These are phyloP conservation scores for Lactarius hengduanensis DNA, from an alignment of 768 basidiomycete species.

Conservation along the genomic window DNA sequence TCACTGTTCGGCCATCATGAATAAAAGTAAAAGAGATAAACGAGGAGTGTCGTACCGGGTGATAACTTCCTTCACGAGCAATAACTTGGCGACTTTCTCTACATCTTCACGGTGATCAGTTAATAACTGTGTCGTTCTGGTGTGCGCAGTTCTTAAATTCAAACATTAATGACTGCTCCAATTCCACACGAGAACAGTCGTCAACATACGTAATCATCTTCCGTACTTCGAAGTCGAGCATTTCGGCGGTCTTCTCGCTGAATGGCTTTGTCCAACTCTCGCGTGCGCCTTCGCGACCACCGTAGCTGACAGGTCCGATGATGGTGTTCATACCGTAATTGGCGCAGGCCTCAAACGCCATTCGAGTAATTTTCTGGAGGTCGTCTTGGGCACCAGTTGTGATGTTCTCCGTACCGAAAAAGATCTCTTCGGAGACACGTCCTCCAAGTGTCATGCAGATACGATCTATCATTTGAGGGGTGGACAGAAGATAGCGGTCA, in stretches of 20 bases:
- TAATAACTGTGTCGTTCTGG: slow-evolving; percentile 77
- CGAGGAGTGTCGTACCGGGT: slow-evolving; percentile 59
- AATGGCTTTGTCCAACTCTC: slow-evolving; percentile 97
- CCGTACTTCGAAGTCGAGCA: slow-evolving; percentile 87
- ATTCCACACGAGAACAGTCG: not conserved
- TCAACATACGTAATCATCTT: slow-evolving; percentile 83
- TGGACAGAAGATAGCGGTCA: slow-evolving; percentile 93
- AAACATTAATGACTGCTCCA: slow-evolving; percentile 18
- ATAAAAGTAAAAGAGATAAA: not conserved
- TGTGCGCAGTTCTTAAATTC: slow-evolving; percentile 62
- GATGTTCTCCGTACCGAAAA: slow-evolving; percentile 88
- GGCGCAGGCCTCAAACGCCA: slow-evolving; percentile 95
- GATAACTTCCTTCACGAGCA: slow-evolving; percentile 95
- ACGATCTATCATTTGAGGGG: slow-evolving; percentile 89
- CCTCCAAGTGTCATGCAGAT: slow-evolving; percentile 99
- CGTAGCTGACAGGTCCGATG: slow-evolving; percentile 96
- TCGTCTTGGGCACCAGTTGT: slow-evolving; percentile 99
- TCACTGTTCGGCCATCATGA: slow-evolving; percentile 47
- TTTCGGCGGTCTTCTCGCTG: slow-evolving; percentile 95
- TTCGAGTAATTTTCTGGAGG: slow-evolving; percentile 94
- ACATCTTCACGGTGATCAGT: slow-evolving; percentile 82
- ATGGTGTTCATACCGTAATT: slow-evolving; percentile 96
- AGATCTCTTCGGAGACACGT: slow-evolving; percentile 97
- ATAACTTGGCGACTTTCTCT: slow-evolving; percentile 86
- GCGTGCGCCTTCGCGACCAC: slow-evolving; percentile 77